These are phyloP conservation scores for Choanephora cucurbitarum DNA, from an alignment of 371 early-diverging fungal genomes.

Conservation along the genomic window DNA sequence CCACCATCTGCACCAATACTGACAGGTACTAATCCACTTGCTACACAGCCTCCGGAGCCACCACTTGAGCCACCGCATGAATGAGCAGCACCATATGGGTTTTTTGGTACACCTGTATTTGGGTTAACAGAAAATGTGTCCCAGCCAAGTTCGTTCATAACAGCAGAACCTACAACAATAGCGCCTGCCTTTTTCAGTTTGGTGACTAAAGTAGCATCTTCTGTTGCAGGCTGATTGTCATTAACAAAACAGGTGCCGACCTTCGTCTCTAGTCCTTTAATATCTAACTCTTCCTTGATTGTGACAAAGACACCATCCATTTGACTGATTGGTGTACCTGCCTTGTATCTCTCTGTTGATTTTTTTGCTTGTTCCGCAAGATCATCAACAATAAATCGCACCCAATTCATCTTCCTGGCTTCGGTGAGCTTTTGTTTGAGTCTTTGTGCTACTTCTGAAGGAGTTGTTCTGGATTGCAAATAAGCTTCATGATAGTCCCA, in stretches of 20 bases:
- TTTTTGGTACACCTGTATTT: slow-evolving; percentile 61
- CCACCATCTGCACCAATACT: slow-evolving; percentile 80
- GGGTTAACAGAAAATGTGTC: slow-evolving; percentile 60
- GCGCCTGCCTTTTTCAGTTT: slow-evolving; percentile 59
- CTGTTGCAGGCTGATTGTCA: slow-evolving; percentile 43
- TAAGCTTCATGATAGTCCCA: slow-evolving; percentile 45
- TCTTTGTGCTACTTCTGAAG: slow-evolving; percentile 30
- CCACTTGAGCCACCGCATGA: slow-evolving; percentile 77
- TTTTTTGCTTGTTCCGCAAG: slow-evolving; percentile 61
- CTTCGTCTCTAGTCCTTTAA: slow-evolving; percentile 54
- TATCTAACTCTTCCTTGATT: slow-evolving; percentile 39
- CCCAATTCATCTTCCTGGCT: slow-evolving; percentile 31
- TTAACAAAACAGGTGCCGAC: slow-evolving; percentile 63
- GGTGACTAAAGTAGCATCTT: slow-evolving; percentile 54
- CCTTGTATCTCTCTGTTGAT: slow-evolving; percentile 56
- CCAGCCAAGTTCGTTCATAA: slow-evolving; percentile 69
- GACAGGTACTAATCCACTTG: slow-evolving; percentile 64
- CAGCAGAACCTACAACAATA: slow-evolving; percentile 60
- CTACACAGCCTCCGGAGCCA: slow-evolving; percentile 65
- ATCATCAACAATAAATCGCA: slow-evolving; percentile 41
- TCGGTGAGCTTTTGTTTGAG: slow-evolving; percentile 21
- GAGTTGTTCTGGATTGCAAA: slow-evolving; percentile 25
- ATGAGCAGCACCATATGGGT: slow-evolving; percentile 60
- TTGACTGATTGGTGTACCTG: slow-evolving; percentile 52
- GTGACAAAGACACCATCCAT: slow-evolving; percentile 57